These are phyloP conservation scores for Ampelomyces quisqualis DNA, from an alignment of 2,329 filamentous ascomycete species.

Conservation along the genomic window DNA sequence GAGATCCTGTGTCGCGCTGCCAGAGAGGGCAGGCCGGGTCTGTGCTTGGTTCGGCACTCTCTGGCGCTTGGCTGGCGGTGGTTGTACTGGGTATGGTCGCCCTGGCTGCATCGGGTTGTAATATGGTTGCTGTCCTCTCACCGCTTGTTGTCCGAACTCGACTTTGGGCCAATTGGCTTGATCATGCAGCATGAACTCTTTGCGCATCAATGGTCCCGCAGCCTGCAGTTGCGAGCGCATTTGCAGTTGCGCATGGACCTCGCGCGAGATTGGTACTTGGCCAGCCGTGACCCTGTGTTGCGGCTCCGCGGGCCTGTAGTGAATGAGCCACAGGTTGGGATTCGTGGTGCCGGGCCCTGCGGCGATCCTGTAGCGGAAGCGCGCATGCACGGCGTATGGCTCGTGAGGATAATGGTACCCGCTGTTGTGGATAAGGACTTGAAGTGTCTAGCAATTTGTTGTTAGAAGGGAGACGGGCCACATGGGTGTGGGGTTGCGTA, in stretches of 20 bases:
- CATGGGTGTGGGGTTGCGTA: constrained; percentile 41
- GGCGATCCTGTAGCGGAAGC: constrained; percentile 82
- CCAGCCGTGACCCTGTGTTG: constrained; percentile 70
- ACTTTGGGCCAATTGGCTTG: constrained; percentile 87
- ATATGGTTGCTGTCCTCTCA: constrained; percentile 32
- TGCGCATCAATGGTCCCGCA: constrained; percentile 76
- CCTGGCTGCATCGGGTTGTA: constrained; percentile 42
- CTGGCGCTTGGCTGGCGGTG: constrained; percentile 50
- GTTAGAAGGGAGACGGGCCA: constrained; percentile 3
- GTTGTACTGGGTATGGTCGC: constrained; percentile 40
- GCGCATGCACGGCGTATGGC: constrained; percentile 70
- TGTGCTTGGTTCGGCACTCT: constrained; percentile 45
- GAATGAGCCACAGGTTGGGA: constrained; percentile 83
- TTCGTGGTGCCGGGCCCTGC: constrained; percentile 72
- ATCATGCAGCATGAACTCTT: constrained; percentile 93
- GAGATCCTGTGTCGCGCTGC: constrained; percentile 40
- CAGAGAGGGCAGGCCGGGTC: constrained; percentile 46
- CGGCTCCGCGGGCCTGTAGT: constrained; percentile 78
- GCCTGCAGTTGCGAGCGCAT: constrained; percentile 63
- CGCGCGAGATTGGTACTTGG: constrained; percentile 62
- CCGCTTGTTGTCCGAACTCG: constrained; percentile 58
- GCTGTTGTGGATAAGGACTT: constrained; percentile 79
- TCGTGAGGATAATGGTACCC: constrained; percentile 77
- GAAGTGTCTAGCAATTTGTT: constrained; percentile 67
- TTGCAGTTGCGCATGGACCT: constrained; percentile 61